Percentiles rank a stretch among this genome's conserved stretches.
These are phyloP conservation scores for Colletotrichum salicis DNA, from an alignment of 2,329 filamentous ascomycete genomes.

Conservation along the genomic window DNA sequence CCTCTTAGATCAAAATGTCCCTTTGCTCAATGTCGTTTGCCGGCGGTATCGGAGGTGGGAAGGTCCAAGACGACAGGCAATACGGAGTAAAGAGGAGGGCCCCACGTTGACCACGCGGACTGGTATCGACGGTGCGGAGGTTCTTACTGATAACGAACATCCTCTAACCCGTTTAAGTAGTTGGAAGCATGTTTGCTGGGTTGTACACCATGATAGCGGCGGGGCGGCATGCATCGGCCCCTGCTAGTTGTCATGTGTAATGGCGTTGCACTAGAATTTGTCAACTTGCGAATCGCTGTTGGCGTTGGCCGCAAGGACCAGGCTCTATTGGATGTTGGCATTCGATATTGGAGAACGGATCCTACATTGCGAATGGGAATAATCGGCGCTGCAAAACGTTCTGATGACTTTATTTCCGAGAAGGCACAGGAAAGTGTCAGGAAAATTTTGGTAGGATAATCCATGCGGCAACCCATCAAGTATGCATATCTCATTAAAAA, in stretches of 20 bases:
- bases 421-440: neutral
- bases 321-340: neutral
- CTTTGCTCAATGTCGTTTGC: neutral
- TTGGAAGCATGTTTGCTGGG: neutral
- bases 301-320: neutral
- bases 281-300: neutral
- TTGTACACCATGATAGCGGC: neutral
- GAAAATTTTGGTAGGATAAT: neutral
- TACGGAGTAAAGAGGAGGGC: neutral
- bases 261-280: neutral
- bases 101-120: neutral
- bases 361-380: neutral
- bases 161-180: neutral
- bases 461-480: neutral
- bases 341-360: neutral
- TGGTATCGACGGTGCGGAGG: neutral
- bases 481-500: neutral
- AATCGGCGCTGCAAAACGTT: neutral
- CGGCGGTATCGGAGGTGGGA: neutral
- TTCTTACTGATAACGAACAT: neutral
- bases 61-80: neutral
- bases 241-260: neutral
- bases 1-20: neutral
- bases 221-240: neutral
- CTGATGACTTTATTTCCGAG: neutral